phyloP scores from a whole-genome alignment of 768 basidiomycete species.

The Russula earlei region DNA sequence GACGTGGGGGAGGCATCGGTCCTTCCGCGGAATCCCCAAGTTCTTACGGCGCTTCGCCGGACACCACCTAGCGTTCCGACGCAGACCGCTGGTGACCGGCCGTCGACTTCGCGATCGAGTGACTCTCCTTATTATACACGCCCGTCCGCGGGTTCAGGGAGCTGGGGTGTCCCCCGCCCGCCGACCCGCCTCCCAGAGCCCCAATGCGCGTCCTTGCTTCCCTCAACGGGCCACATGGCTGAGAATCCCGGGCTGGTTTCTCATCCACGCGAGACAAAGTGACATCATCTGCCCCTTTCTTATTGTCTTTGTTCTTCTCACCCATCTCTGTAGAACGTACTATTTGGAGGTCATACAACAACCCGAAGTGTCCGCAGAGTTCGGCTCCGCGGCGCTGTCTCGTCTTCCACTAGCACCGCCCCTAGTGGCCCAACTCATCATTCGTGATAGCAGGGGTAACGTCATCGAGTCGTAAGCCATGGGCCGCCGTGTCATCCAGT shows the following conservation, averaged over 20 bases:
- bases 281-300: background rate
- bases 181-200: constrained; percentile 14
- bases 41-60: background rate
- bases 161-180: constrained; percentile 12
- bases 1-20: background rate
- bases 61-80: background rate
- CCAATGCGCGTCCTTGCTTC: constrained; percentile 8
- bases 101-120: constrained; percentile 18
- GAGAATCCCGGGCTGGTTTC: constrained; percentile 11
- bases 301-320: constrained; percentile 4
- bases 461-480: constrained; percentile 66
- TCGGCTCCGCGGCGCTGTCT: constrained; percentile 62
- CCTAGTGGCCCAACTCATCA: constrained; percentile 67
- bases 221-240: constrained; percentile 5
- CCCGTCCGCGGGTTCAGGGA: constrained; percentile 10
- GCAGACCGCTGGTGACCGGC: constrained; percentile 13
- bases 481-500: constrained; percentile 16
- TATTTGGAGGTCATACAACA: constrained; percentile 82
- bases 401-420: constrained; percentile 81
- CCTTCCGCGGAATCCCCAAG: constrained; percentile 8
- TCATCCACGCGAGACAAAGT: constrained; percentile 19
- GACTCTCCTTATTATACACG: constrained; percentile 16
- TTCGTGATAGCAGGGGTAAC: constrained; percentile 64
- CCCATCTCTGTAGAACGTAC: constrained; percentile 36
- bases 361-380: constrained; percentile 74